A percentile compares a stretch with the other conserved stretches of the same genome.
These are phyloP conservation scores for Saccharomycopsis synnaedendra DNA, from an alignment of 805 yeast species.

Conservation along the genomic window DNA sequence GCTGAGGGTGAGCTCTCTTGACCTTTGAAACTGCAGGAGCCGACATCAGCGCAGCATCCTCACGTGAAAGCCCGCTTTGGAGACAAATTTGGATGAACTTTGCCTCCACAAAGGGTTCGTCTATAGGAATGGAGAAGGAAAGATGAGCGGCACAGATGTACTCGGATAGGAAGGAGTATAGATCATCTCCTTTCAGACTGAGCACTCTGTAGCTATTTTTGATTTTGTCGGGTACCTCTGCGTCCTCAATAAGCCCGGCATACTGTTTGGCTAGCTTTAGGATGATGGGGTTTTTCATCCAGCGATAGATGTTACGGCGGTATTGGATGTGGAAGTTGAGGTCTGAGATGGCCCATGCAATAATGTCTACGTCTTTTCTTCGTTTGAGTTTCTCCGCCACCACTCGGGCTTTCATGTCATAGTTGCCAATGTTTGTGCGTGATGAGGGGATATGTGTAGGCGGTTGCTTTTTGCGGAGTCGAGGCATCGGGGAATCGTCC, in stretches of 20 bases:
- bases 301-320: constrained; percentile 10
- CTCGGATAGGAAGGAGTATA: neutral
- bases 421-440: constrained; percentile 5
- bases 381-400: constrained; percentile 14
- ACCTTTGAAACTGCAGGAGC: no score
- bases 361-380: constrained; percentile 10
- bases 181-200: neutral
- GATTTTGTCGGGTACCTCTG: constrained; percentile 11
- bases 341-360: constrained; percentile 5
- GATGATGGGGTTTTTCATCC: constrained; percentile 13
- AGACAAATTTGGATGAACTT: neutral
- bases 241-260: constrained; percentile 12
- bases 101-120: constrained; percentile 1
- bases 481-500: no score
- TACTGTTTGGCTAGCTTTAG: constrained; percentile 9
- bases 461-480: neutral
- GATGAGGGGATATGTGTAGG: no score
- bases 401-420: constrained; percentile 10
- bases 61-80: neutral
- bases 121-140: neutral
- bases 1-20: no score
- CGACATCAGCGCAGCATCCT: neutral
- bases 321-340: constrained; percentile 9
- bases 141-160: constrained; percentile 1
- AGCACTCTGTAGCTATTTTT: constrained; percentile 11